These are phyloP conservation scores for Saccharum officinarum DNA, from an alignment of 176 grass and related monocot species.

Conservation along the genomic window DNA sequence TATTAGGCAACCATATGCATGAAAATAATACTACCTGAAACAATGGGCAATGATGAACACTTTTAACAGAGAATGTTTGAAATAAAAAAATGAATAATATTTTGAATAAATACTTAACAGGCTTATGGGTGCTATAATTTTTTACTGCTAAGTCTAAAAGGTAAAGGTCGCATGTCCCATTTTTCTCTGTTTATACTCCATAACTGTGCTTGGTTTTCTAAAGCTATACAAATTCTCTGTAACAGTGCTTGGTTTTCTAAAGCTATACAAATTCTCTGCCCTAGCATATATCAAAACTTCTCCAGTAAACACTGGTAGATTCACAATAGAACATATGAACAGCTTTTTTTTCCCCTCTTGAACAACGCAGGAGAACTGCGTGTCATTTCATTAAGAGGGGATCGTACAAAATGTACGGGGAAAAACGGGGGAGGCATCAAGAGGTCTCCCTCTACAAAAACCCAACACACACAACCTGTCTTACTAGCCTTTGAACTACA, in stretches of 20 bases:
- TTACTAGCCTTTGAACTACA: background rate
- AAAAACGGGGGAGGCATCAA: background rate
- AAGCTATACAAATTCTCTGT: background rate
- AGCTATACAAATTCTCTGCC: background rate
- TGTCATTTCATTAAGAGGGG: background rate
- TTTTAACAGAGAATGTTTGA: background rate
- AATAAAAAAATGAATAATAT: background rate
- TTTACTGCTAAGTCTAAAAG: background rate
- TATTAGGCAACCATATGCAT: conserved; percentile 18
- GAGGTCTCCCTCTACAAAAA: background rate
- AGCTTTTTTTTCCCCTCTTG: background rate
- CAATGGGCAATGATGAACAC: background rate
- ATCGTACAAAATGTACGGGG: background rate
- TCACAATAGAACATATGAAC: background rate
- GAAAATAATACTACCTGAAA: conserved; percentile 15
- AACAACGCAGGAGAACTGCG: background rate
- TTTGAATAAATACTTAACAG: background rate
- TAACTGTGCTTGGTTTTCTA: background rate
- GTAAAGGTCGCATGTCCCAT: background rate
- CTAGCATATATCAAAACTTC: background rate
- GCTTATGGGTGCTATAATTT: background rate
- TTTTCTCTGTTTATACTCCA: background rate
- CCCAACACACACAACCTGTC: background rate
- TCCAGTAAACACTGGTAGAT: background rate
- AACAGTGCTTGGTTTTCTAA: conserved; percentile 2